Evolutionary conservation across 2,329 filamentous ascomycete genomes (phyloP).

Genomic region (Microdochium nivale): DNA sequence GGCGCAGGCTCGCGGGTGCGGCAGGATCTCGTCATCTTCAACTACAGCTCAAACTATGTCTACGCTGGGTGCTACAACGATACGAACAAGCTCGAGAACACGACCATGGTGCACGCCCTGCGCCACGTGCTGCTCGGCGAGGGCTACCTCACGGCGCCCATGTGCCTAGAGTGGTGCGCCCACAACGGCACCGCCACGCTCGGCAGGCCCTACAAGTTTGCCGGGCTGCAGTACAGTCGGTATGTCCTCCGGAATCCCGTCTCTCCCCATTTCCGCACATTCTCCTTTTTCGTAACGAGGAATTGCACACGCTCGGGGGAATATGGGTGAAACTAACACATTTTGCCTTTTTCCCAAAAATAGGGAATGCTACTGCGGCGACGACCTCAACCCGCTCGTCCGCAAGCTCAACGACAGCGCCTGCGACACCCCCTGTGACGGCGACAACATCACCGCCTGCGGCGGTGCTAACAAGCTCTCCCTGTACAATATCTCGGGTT

Average conservation of each 20-base stretch:
- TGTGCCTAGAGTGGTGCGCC: slow-evolving; percentile 42
- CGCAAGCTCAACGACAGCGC: slow-evolving; percentile 33
- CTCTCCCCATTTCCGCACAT: no score
- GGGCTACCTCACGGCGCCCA: slow-evolving; percentile 40
- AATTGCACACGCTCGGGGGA: no score
- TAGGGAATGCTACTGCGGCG: slow-evolving; percentile 54
- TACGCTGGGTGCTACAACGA: slow-evolving; percentile 54
- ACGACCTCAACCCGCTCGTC: slow-evolving; percentile 37
- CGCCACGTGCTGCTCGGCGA: slow-evolving; percentile 28
- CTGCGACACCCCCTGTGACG: slow-evolving; percentile 46
- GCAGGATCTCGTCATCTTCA: slow-evolving; percentile 18
- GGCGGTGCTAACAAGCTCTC: slow-evolving; percentile 42
- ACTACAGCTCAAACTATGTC: slow-evolving; percentile 27
- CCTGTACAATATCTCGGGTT: slow-evolving; percentile 25
- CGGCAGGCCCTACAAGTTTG: slow-evolving; percentile 1
- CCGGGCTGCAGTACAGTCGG: not conserved
- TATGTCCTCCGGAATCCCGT: no score
- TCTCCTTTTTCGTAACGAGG: no score
- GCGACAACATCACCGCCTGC: slow-evolving; percentile 41
- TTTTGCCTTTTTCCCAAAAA: no score
- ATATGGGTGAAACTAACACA: no score
- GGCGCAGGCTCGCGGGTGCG: no score
- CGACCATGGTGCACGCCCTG: slow-evolving; percentile 35
- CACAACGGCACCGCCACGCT: slow-evolving; percentile 2
- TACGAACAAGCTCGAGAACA: slow-evolving; percentile 34